Percentiles rank a stretch among this genome's conserved stretches.
phyloP scores from a whole-genome alignment of 768 basidiomycete species.

The Boletus rufocinnamomeus region DNA sequence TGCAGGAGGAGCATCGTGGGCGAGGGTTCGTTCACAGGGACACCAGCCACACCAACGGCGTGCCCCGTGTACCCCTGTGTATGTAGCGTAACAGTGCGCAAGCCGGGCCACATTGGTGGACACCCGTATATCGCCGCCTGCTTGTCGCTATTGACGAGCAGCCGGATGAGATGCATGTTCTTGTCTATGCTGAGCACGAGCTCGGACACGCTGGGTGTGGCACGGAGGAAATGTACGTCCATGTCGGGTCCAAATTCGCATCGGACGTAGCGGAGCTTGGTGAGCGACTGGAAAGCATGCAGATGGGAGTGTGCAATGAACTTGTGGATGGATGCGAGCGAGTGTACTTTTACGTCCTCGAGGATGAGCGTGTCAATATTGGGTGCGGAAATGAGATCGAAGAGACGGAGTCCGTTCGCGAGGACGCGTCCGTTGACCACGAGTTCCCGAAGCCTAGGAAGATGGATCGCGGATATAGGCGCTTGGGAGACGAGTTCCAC shows the following conservation, averaged over 20 bases:
- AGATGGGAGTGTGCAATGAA: constrained; percentile 31
- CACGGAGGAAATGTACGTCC: constrained; percentile 34
- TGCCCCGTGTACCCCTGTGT: constrained; percentile 32
- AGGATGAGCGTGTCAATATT: constrained; percentile 35
- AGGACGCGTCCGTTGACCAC: constrained; percentile 34
- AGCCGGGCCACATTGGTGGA: constrained; percentile 32
- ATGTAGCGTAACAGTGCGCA: constrained; percentile 31
- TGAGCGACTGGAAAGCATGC: constrained; percentile 32
- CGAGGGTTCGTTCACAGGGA: constrained; percentile 34
- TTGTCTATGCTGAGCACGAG: constrained; percentile 35
- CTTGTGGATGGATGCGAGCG: constrained; percentile 32
- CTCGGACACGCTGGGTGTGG: constrained; percentile 34
- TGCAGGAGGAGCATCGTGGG: constrained; percentile 33
- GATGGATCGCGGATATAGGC: constrained; percentile 23
- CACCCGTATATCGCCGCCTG: constrained; percentile 32
- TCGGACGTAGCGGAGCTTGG: constrained; percentile 29
- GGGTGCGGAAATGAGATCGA: constrained; percentile 34
- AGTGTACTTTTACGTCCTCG: constrained; percentile 32
- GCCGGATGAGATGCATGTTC: constrained; percentile 31
- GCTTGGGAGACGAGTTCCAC: constrained; percentile 28
- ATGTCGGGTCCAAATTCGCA: constrained; percentile 36
- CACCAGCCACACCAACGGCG: constrained; percentile 15
- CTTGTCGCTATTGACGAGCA: constrained; percentile 38
- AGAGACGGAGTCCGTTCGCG: constrained; percentile 32
- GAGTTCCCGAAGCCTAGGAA: constrained; percentile 33